A percentile compares a stretch with the other conserved stretches of the same genome.
Conservation (phyloP, 495 filamentous ascomycete species). For the Venustampulla echinocandica region DNA sequence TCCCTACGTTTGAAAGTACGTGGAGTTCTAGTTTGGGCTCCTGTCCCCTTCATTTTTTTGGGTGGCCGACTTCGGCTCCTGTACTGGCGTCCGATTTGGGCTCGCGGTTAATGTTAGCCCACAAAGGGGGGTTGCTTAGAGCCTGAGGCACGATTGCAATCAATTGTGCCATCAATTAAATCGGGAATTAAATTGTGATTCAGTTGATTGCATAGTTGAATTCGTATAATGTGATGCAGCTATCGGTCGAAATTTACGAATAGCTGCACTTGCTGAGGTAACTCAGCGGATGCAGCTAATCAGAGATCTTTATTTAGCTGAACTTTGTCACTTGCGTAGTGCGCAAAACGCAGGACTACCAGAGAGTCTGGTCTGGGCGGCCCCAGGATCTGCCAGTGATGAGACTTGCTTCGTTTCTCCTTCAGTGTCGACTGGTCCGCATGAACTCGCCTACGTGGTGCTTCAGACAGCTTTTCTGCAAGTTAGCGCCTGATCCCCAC, state of each 20-base stretch:
- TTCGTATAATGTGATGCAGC: background rate
- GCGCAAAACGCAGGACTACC: background rate
- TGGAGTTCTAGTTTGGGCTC: too few relatives aligned
- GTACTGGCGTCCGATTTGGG: too few relatives aligned
- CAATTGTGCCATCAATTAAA: background rate
- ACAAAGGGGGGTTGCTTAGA: too few relatives aligned
- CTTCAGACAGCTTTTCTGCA: constrained; percentile 3
- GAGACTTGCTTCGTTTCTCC: background rate
- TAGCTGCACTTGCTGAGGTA: background rate
- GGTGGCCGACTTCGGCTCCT: too few relatives aligned
- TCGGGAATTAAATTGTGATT: background rate
- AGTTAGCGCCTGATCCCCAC: constrained; percentile 2
- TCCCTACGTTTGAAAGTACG: too few relatives aligned
- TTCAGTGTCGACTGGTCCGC: background rate
- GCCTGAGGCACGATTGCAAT: too few relatives aligned
- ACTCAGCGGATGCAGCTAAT: background rate
- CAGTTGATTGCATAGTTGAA: background rate
- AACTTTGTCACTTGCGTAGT: background rate
- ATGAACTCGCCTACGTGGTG: background rate
- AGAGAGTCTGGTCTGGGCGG: background rate
- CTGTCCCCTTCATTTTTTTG: too few relatives aligned
- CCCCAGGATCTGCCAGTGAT: background rate
- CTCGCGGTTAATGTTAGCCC: too few relatives aligned
- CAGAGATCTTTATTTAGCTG: background rate
- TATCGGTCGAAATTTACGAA: background rate